Percentiles rank a stretch among this genome's conserved stretches.
Conservation (phyloP, 805 yeast genomes). For the Yamadazyma sp. region DNA sequence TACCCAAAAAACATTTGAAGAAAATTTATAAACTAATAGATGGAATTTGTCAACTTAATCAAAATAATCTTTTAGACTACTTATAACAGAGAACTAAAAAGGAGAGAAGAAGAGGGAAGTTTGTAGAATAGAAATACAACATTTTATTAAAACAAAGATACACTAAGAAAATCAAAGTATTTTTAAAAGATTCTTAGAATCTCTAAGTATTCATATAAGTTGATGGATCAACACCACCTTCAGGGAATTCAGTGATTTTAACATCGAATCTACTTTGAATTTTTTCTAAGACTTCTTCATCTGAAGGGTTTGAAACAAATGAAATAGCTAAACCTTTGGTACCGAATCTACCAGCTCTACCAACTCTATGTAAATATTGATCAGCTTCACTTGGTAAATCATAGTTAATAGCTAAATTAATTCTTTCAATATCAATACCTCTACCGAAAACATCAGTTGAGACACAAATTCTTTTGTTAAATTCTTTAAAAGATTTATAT, state of each 20-base stretch:
- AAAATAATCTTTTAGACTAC: too few relatives aligned
- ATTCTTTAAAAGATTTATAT: conserved; percentile 94
- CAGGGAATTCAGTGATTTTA: conserved; percentile 92
- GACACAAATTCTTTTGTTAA: conserved; percentile 97
- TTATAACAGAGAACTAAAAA: too few relatives aligned
- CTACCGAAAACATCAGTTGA: conserved; percentile 98
- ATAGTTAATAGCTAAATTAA: conserved; percentile 95
- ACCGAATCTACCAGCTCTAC: conserved; percentile 99
- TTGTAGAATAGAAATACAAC: too few relatives aligned
- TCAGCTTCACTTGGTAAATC: conserved; percentile 96
- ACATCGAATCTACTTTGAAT: conserved; percentile 98
- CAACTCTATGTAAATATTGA: conserved; percentile 98
- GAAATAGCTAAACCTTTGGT: conserved; percentile 97
- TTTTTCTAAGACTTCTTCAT: conserved; percentile 83
- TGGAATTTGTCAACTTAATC: conserved; percentile 3
- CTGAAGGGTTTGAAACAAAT: conserved; percentile 80
- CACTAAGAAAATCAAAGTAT: too few relatives aligned
- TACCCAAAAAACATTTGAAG: conserved; percentile 41
- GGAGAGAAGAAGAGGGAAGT: too few relatives aligned
- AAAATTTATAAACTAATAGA: conserved; percentile 34
- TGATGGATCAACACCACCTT: conserved; percentile 95
- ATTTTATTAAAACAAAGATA: too few relatives aligned
- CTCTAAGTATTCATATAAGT: conserved; percentile 91
- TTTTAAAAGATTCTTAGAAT: too few relatives aligned
- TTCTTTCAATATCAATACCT: conserved; percentile 99